Conservation (phyloP, 1,139 yeast species). For the Diutina neorugosa region DNA sequence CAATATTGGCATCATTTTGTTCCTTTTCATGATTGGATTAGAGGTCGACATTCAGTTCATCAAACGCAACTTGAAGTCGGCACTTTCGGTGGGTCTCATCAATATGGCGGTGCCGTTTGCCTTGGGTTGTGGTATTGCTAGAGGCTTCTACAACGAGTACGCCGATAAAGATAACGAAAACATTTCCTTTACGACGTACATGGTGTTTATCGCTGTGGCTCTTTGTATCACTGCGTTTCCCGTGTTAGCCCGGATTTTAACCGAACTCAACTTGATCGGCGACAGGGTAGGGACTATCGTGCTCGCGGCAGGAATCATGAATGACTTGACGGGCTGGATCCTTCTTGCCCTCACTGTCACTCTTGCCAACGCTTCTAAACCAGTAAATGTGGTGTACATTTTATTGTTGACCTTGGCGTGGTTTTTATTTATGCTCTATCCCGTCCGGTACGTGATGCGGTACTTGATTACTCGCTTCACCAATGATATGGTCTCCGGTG, state of each 20-base stretch:
- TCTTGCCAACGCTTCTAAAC: conserved; percentile 58
- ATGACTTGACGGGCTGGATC: conserved; percentile 77
- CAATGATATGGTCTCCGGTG: conserved; percentile 39
- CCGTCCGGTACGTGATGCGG: conserved; percentile 37
- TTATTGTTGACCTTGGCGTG: conserved; percentile 54
- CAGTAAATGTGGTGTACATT: conserved; percentile 58
- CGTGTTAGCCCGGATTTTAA: conserved; percentile 64
- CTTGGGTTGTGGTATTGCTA: conserved; percentile 58
- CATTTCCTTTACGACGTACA: conserved; percentile 55
- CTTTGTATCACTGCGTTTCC: conserved; percentile 79
- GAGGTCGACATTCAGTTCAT: conserved; percentile 64
- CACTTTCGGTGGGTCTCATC: conserved; percentile 53
- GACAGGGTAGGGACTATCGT: conserved; percentile 73
- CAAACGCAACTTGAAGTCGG: conserved; percentile 44
- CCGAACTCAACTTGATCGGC: conserved; percentile 56
- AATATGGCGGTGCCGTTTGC: conserved; percentile 73
- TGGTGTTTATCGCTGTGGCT: conserved; percentile 72
- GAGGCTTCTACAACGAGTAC: conserved; percentile 52
- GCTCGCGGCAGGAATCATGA: conserved; percentile 68
- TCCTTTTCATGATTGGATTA: conserved; percentile 63
- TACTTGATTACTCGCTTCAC: conserved; percentile 32
- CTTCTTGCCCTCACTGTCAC: conserved; percentile 65
- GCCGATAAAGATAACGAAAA: conserved; percentile 15
- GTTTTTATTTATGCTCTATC: conserved; percentile 47
- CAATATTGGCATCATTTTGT: conserved; percentile 59